Evolutionary conservation across 2,329 filamentous ascomycete genomes (phyloP), one percentile per base, ranked within the genome.

Genomic region (Neoascochyta sp.): DNA sequence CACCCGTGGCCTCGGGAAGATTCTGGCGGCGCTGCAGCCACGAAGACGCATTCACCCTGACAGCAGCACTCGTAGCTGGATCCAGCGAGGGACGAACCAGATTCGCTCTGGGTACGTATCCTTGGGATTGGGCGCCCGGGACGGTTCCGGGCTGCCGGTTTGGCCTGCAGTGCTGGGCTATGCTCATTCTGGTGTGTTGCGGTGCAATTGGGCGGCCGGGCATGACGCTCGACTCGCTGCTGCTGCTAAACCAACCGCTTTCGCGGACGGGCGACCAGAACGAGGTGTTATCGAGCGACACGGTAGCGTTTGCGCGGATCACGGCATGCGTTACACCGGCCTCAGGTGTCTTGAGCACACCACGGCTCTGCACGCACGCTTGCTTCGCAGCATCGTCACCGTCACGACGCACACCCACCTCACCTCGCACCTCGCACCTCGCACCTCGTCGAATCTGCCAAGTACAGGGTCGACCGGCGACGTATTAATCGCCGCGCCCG

Each of bases 401-500:
- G 8, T n/a, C n/a, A n/a, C n/a, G n/a, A n/a, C 29, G 27, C 32
- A 36, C 45, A 47, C 39, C 38, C 40, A 39, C 35, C 28, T 36
- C 33, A 36, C 42, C 48, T n/a, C n/a, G n/a, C n/a, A n/a, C n/a
- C n/a, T n/a, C n/a, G n/a, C n/a, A n/a, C n/a, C n/a, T n/a, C n/a
- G n/a, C n/a, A n/a, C n/a, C n/a, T n/a, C n/a, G n/a, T n/a, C n/a
- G n/a, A n/a, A n/a, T n/a, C 41, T 56, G 49, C 50, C 52, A 45
- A 48, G 49, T 46, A 38, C 45, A 50, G 38, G 44, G 36, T 29
- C 36, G 36, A 38, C 32, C 32, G 34, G 36, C 32, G 29, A 21
- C 38, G 32, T 54, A 47, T 53, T 57, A 57, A 57, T 52, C 49
- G 38, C 24, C 34, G 36, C 38, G 27, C 32, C 32, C n/a, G n/a